Evolutionary conservation across 129 eudicot genomes (phyloP).

Genomic region (Saposhnikovia divaricata): DNA sequence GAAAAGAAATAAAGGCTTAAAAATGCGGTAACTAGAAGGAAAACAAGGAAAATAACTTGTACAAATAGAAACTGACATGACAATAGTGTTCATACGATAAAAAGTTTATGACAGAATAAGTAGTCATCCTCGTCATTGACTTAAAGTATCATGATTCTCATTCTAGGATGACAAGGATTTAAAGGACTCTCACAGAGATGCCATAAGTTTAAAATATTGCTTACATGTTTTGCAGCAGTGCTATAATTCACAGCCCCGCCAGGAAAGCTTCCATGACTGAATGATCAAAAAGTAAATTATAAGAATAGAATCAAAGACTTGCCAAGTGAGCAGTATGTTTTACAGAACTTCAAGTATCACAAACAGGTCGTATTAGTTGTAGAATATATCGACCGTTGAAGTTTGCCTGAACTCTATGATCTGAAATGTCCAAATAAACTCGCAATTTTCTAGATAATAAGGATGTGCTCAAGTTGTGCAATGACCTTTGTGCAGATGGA

Average conservation of each 20-base stretch:
- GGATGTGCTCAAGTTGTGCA: slow-evolving; percentile 94
- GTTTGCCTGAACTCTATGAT: slow-evolving; percentile 36
- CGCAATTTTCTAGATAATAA: slow-evolving; percentile 32
- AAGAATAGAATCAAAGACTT: slow-evolving; percentile 14
- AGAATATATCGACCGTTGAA: slow-evolving; percentile 29
- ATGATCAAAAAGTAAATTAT: slow-evolving; percentile 13
- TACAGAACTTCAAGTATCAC: slow-evolving; percentile 20
- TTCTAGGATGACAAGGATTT: neutral
- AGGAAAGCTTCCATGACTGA: slow-evolving; percentile 49
- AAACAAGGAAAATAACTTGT: neutral
- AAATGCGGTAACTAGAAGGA: neutral
- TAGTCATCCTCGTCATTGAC: neutral
- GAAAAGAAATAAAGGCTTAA: neutral
- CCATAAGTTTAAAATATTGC: neutral
- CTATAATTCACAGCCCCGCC: slow-evolving; percentile 29
- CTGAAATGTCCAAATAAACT: slow-evolving; percentile 26
- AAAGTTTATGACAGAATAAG: neutral
- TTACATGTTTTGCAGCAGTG: slow-evolving; percentile 44
- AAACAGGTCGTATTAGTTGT: slow-evolving; percentile 23
- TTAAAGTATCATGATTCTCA: neutral
- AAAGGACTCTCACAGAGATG: neutral
- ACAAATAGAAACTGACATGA: neutral
- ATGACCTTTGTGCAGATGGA: slow-evolving; percentile 99
- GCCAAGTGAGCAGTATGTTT: neutral
- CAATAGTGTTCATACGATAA: no score